phyloP scores from a whole-genome alignment of 202 grass and related monocot genomes.

The Panicum virgatum region DNA sequence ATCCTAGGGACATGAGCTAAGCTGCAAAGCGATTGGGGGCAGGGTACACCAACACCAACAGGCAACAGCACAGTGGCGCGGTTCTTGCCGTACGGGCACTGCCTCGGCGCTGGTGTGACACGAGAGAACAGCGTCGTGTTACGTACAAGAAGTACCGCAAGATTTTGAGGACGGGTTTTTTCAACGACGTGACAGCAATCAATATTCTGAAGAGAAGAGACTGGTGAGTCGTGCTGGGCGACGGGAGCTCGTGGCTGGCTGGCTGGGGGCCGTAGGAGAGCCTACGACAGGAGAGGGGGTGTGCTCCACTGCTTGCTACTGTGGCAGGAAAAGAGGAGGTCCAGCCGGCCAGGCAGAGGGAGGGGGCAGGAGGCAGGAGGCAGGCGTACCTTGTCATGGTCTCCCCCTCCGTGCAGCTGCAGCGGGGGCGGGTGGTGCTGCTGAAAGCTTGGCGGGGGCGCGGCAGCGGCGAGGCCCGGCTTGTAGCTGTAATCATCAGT shows the following conservation, averaged over 20 bases:
- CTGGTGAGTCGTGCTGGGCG: too few relatives aligned
- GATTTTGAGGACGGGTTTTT: slow-evolving; percentile 19
- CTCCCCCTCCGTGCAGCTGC: slow-evolving; percentile 55
- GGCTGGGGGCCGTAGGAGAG: neutral
- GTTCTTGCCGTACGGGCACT: slow-evolving; percentile 13
- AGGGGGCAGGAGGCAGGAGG: too few relatives aligned
- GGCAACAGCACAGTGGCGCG: neutral
- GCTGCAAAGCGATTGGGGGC: neutral
- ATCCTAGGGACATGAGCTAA: slow-evolving; percentile 4
- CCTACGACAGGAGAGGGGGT: neutral
- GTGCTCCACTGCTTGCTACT: too few relatives aligned
- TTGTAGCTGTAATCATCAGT: slow-evolving; percentile 74
- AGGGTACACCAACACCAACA: too few relatives aligned
- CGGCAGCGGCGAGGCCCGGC: slow-evolving; percentile 43
- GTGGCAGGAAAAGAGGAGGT: neutral
- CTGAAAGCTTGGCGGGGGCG: slow-evolving; percentile 58
- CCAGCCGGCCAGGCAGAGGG: neutral
- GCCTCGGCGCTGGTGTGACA: slow-evolving; percentile 20
- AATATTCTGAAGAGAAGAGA: slow-evolving; percentile 46
- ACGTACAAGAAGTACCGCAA: neutral
- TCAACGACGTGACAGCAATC: slow-evolving; percentile 44
- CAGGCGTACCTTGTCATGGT: slow-evolving; percentile 75
- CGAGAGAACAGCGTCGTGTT: slow-evolving; percentile 21
- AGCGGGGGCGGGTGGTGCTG: slow-evolving; percentile 35
- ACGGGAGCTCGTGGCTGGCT: neutral